phyloP scores from a whole-genome alignment of 1,284 basidiomycete species.

The Rhodotorula sp. region DNA sequence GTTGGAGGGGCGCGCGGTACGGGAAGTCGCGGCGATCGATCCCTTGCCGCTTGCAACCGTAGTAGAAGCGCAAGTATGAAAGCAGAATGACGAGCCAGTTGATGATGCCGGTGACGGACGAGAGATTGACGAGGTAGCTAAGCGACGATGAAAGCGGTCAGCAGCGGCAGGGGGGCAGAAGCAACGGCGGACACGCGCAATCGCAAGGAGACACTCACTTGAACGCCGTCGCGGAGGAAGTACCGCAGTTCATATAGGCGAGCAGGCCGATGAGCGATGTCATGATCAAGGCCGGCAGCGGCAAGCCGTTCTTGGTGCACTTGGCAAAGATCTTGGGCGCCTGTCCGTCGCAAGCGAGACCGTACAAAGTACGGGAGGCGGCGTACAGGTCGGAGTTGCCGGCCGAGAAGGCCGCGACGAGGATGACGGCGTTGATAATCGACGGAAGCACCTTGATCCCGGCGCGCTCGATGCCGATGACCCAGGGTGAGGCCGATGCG shows the following conservation, averaged over 20 bases:
- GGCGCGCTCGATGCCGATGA: slow-evolving; percentile 75
- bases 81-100: slow-evolving; percentile 59
- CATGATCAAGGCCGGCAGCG: slow-evolving; percentile 61
- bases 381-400: slow-evolving; percentile 75
- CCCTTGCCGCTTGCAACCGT: slow-evolving; percentile 61
- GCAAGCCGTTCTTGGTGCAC: slow-evolving; percentile 73
- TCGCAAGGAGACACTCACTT: slow-evolving; percentile 31
- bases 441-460: slow-evolving; percentile 68
- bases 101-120: slow-evolving; percentile 59
- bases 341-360: slow-evolving; percentile 69
- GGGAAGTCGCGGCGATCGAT: slow-evolving; percentile 58
- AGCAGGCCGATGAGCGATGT: slow-evolving; percentile 58
- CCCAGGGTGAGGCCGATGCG: slow-evolving; percentile 65
- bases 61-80: slow-evolving; percentile 71
- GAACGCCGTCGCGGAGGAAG: slow-evolving; percentile 47
- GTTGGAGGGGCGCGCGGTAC: slow-evolving; percentile 56
- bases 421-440: slow-evolving; percentile 65
- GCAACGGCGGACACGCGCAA: too few relatives aligned
- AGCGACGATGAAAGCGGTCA: too few relatives aligned
- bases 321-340: slow-evolving; percentile 61
- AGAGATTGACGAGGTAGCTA: slow-evolving; percentile 40
- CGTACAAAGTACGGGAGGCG: slow-evolving; percentile 77
- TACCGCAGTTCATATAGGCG: slow-evolving; percentile 57
- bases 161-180: neutral
- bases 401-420: slow-evolving; percentile 79